Evolutionary conservation across 768 basidiomycete genomes (phyloP).

Genomic region (Cyclocybe cylindracea): DNA sequence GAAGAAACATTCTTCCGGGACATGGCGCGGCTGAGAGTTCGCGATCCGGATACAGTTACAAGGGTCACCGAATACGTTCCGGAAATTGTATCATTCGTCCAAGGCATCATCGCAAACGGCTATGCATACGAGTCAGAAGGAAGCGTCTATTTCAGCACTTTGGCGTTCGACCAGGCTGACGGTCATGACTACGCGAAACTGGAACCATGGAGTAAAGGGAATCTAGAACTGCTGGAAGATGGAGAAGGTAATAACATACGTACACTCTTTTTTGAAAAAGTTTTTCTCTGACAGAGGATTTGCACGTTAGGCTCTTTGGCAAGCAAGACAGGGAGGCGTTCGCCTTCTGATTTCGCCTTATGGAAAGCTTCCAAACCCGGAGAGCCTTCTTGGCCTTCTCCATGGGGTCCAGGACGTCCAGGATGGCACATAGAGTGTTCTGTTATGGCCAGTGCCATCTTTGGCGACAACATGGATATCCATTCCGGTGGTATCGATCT

Average conservation of each 20-base stretch:
- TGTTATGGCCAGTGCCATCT: conserved; percentile 92
- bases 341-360: conserved; percentile 92
- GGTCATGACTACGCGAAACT: conserved; percentile 90
- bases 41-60: conserved; percentile 87
- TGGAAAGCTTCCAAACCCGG: conserved; percentile 98
- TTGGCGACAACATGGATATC: conserved; percentile 93
- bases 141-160: conserved; percentile 91
- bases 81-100: conserved; percentile 89
- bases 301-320: conserved; percentile 35
- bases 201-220: conserved; percentile 95
- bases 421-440: conserved; percentile 99
- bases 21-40: conserved; percentile 86
- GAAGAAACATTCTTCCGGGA: conserved; percentile 89
- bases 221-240: conserved; percentile 84
- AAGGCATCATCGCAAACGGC: conserved; percentile 83
- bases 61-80: conserved; percentile 97
- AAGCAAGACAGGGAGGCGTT: conserved; percentile 63
- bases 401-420: conserved; percentile 95
- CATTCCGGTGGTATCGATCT: conserved; percentile 97
- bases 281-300: neutral
- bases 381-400: conserved; percentile 94
- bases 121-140: conserved; percentile 72
- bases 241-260: conserved; percentile 72
- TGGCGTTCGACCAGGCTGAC: conserved; percentile 73
- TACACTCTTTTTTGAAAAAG: neutral